These are phyloP conservation scores for Paramecium biaurelia DNA, from an alignment of 73 alveolate species.

Conservation along the genomic window DNA sequence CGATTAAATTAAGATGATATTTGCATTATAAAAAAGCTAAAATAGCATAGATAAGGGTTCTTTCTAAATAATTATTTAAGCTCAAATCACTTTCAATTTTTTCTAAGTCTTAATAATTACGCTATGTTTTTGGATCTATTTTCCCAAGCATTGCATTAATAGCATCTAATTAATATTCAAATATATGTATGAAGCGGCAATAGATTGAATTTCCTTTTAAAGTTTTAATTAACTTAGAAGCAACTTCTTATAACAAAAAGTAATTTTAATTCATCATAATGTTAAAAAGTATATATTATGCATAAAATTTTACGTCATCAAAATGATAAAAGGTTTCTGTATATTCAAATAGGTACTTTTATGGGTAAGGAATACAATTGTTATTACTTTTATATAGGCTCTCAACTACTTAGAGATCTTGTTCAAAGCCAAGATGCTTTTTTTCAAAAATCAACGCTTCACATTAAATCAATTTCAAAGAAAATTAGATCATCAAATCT, in stretches of 20 bases:
- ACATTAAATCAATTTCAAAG: background rate
- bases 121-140: background rate
- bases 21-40: background rate
- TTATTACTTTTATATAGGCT: background rate
- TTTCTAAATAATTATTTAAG: background rate
- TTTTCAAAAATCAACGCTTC: background rate
- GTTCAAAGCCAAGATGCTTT: background rate
- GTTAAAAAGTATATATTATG: background rate
- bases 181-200: background rate
- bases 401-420: background rate
- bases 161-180: background rate
- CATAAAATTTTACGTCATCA: background rate
- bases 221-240: background rate
- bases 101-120: background rate
- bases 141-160: background rate
- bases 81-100: background rate
- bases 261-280: background rate
- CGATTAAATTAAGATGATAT: background rate
- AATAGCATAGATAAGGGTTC: background rate
- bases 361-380: background rate
- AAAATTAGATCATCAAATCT: background rate
- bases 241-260: background rate
- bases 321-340: background rate
- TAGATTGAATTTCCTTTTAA: background rate
- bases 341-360: background rate